Evolutionary conservation across 768 basidiomycete genomes (phyloP).

Genomic region (Tephrocybe rancida): DNA sequence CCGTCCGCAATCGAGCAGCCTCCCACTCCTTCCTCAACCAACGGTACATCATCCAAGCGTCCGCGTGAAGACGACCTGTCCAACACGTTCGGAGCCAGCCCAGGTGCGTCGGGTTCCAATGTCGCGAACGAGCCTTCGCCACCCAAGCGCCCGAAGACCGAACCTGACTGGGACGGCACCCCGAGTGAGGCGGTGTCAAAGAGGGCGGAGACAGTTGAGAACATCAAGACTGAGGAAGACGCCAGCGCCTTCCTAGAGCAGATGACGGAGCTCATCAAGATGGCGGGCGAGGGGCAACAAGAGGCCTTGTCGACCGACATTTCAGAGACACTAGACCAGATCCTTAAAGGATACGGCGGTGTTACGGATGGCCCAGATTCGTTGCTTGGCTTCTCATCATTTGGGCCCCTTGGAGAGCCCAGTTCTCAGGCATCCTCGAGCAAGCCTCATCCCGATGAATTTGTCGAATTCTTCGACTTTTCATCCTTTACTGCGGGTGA

Average conservation of each 20-base stretch:
- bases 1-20: slow-evolving; percentile 23
- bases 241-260: slow-evolving; percentile 61
- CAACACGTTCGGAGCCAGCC: slow-evolving; percentile 28
- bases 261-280: slow-evolving; percentile 65
- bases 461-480: slow-evolving; percentile 71
- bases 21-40: slow-evolving; percentile 23
- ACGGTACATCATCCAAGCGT: slow-evolving; percentile 43
- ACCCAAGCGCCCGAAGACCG: slow-evolving; percentile 71
- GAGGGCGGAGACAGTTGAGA: slow-evolving; percentile 43
- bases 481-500: slow-evolving; percentile 58
- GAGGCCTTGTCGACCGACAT: slow-evolving; percentile 50
- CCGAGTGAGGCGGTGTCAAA: slow-evolving; percentile 50
- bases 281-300: slow-evolving; percentile 47
- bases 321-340: slow-evolving; percentile 61
- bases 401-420: slow-evolving; percentile 32
- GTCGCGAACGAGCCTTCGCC: slow-evolving; percentile 59
- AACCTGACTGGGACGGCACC: slow-evolving; percentile 75
- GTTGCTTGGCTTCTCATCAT: slow-evolving; percentile 33
- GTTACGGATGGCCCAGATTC: slow-evolving; percentile 42
- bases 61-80: slow-evolving; percentile 54
- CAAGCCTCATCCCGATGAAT: slow-evolving; percentile 43
- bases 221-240: slow-evolving; percentile 70
- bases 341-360: slow-evolving; percentile 57
- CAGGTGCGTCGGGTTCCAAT: slow-evolving; percentile 28
- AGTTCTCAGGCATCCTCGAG: slow-evolving; percentile 27